Evolutionary conservation across 2,329 filamentous ascomycete genomes (phyloP), one percentile per base, ranked within the genome.

Genomic region (Anthostomella pinea): DNA sequence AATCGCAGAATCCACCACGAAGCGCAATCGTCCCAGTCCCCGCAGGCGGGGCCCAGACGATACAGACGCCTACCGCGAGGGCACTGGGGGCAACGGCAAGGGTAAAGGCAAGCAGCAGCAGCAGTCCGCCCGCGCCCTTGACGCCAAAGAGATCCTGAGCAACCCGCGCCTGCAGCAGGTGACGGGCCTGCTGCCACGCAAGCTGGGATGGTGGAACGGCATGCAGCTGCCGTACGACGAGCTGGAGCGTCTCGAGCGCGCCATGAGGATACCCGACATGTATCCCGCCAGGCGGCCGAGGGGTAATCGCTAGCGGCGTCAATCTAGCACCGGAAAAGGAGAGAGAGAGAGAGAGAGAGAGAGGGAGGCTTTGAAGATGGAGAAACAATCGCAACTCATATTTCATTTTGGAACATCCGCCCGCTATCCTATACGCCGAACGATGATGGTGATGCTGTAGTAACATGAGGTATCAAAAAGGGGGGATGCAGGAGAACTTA

Each of bases 251-350:
- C 36, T 54, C 1, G 41, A 34, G 32, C 53, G 43, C 48, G 49
- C 39, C 14, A 46, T 54, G 49, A 38, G 28, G 15, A 21, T 54
- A 14, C 51, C 49, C 18, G 47, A 55, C 16, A 9, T 24, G 3
- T 56, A 45, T 19, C 49, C 47, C n/a, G 26, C 28, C 15, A 51
- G 46, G 32, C 43, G 47, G 19, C 51, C 53, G n/a, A 48, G 36
- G 30, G 51, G 41, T 15, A 52, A 50, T 19, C 30, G 35, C 29
- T 37, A 33, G n/a, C n/a, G n/a, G n/a, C n/a, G n/a, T n/a, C n/a
- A n/a, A n/a, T n/a, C n/a, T n/a, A n/a, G n/a, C n/a, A n/a, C n/a
- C n/a, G n/a, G n/a, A n/a, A n/a, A n/a, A n/a, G n/a, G n/a, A n/a
- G n/a, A 26, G n/a, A 30, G 9, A 20, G 19, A 22, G 10, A n/a